Base-by-base conservation (phyloP, 352 stramenopile species). In the Pythium rhizo-oryzae region DNA sequence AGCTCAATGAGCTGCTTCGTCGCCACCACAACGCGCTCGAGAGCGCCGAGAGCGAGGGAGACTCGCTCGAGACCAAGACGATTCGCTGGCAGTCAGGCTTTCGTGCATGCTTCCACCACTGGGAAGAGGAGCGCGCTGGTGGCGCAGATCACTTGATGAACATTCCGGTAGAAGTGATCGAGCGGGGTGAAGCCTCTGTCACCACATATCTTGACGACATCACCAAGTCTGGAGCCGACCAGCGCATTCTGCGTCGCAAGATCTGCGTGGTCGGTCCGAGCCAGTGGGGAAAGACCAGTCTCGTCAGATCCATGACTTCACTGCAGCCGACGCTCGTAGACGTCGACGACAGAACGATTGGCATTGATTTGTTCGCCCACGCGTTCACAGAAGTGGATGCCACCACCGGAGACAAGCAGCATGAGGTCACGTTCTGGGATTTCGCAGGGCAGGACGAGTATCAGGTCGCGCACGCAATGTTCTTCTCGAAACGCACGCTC, bases 271-370 rank as follows among this genome's bases (percentile, higher is more conserved):
- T 78, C 11, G 74, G 74, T 8, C 71, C 70, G 4, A 81, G 67
- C 33, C 19, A 69, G 13, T 81, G 70, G 71, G 71, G 74, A 2
- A 81, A 78, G 54, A 81, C 71, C 0, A 81, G 74, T 43, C 54
- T 81, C 19, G 66, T 78, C 53, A 78, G 76, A 39, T 76, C 60
- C 12, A 60, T 81, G 18, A 72, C 39, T 16, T 62, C 49, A 18
- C 30, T 53, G n/a, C 33, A 51, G 25, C 33, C 64, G 3, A 58
- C 30, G 4, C 46, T 74, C 0, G 66, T 73, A 41, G 18, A 49
- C 4, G 58, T 68, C 16, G 62, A 73, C 33, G 35, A 68, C 21
- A 70, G 70, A 2, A 80, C 73, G 13, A 73, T 80, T 39, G 73
- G 73, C 6, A 77, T 80, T 21, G 70, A 80, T 25, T 44, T 79